These are phyloP conservation scores for Orobanche coerulescens DNA, from an alignment of 257 asterid species.

Conservation along the genomic window DNA sequence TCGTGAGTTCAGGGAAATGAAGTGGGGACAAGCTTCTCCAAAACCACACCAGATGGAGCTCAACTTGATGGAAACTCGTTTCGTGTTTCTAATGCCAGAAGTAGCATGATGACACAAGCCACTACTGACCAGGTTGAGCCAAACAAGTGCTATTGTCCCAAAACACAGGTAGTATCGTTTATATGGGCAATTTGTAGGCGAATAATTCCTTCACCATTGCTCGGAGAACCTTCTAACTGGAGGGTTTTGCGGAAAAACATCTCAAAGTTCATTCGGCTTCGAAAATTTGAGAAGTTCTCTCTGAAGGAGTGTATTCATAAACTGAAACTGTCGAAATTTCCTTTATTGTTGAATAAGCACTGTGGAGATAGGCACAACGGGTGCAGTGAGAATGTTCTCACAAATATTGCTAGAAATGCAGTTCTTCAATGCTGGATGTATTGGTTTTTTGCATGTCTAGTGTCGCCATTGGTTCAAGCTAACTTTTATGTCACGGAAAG, in stretches of 20 bases:
- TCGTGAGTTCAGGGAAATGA: conserved; percentile 35
- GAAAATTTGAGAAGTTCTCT: conserved; percentile 78
- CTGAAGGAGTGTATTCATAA: conserved; percentile 60
- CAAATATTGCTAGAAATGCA: conserved; percentile 37
- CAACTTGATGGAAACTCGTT: conserved; percentile 16
- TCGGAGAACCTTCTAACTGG: conserved; percentile 71
- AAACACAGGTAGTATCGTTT: conserved; percentile 70
- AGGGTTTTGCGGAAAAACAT: conserved; percentile 60
- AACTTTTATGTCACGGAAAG: conserved; percentile 81
- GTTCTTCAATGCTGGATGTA: conserved; percentile 61
- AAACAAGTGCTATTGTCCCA: conserved; percentile 40
- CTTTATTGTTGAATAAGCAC: conserved; percentile 34
- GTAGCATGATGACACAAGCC: conserved; percentile 21
- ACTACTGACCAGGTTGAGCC: conserved; percentile 30
- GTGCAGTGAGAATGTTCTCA: conserved; percentile 20
- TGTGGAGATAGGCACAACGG: conserved; percentile 12
- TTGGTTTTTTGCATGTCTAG: conserved; percentile 59
- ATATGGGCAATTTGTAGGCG: conserved; percentile 86
- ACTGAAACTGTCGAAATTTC: conserved; percentile 50
- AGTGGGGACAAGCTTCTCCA: conserved; percentile 15
- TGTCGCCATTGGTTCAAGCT: conserved; percentile 64
- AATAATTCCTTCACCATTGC: conserved; percentile 56
- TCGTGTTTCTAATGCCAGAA: conserved; percentile 24
- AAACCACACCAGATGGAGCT: conserved; percentile 16
- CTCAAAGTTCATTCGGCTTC: conserved; percentile 56